phyloP scores from a whole-genome alignment of 148 eudicot species.

The Vaccinium vitisidaea region DNA sequence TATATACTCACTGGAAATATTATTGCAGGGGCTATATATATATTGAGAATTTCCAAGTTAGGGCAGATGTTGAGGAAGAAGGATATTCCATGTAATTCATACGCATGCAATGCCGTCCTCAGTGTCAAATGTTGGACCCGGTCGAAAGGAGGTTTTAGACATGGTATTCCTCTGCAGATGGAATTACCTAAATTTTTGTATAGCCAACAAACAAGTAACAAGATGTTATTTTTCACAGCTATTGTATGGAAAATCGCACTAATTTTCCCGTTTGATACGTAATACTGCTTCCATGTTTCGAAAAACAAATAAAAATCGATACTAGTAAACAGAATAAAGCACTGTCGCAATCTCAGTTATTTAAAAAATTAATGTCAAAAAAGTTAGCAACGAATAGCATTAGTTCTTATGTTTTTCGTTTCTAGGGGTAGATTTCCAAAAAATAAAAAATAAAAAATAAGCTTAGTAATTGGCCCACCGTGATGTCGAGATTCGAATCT shows the following conservation, averaged over 20 bases:
- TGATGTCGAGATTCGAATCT: too few relatives aligned
- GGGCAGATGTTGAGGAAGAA: constrained; percentile 28
- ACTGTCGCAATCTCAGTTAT: too few relatives aligned
- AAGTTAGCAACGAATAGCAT: too few relatives aligned
- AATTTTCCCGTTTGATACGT: too few relatives aligned
- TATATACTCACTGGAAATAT: constrained; percentile 18
- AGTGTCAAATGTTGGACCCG: constrained; percentile 13
- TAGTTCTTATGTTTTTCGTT: too few relatives aligned
- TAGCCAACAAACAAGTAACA: neutral
- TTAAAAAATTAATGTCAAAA: neutral
- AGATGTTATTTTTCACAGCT: neutral
- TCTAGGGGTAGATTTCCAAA: too few relatives aligned
- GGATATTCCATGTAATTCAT: constrained; percentile 32
- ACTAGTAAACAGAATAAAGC: too few relatives aligned
- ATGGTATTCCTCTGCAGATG: constrained; percentile 7
- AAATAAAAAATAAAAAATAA: too few relatives aligned
- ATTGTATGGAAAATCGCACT: too few relatives aligned
- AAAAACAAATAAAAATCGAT: too few relatives aligned
- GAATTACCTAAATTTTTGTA: constrained; percentile 23
- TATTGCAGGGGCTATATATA: constrained; percentile 9
- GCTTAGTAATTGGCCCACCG: too few relatives aligned
- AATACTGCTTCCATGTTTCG: too few relatives aligned
- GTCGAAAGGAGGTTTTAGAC: neutral
- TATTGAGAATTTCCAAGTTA: constrained; percentile 16
- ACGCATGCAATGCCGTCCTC: constrained; percentile 20